phyloP scores from a whole-genome alignment of 2,329 filamentous ascomycete genomes.

The Sporothrix humicola region DNA sequence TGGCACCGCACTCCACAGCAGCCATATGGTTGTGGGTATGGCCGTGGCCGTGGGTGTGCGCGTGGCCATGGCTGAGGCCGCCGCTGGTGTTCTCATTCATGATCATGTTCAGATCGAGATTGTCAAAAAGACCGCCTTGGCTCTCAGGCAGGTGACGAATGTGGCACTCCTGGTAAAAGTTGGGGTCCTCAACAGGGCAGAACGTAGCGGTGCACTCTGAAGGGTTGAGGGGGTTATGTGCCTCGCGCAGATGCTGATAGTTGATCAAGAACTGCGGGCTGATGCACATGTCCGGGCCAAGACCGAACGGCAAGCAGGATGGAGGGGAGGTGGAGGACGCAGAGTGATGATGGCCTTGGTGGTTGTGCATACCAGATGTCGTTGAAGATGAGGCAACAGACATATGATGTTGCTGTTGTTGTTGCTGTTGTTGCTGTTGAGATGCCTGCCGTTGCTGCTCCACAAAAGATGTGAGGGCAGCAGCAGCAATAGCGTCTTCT shows the following conservation, averaged over 20 bases:
- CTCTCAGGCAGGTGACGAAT: constrained; percentile 31
- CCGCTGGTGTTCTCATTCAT: constrained; percentile 5
- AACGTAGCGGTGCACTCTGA: constrained; percentile 33
- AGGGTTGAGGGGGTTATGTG: constrained; percentile 38
- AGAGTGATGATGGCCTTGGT: constrained; percentile 25
- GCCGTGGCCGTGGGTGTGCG: constrained; percentile 17
- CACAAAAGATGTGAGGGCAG: constrained; percentile 36
- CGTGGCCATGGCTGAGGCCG: constrained; percentile 17
- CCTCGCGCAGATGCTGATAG: constrained; percentile 37
- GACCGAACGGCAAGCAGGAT: constrained; percentile 27
- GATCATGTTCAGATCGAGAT: constrained; percentile 32
- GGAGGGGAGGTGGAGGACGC: background rate
- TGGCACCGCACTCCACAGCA: constrained; percentile 37
- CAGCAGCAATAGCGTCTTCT: constrained; percentile 38
- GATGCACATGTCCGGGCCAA: constrained; percentile 36
- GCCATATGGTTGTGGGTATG: constrained; percentile 20
- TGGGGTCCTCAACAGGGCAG: constrained; percentile 39
- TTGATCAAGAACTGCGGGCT: constrained; percentile 39
- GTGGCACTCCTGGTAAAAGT: constrained; percentile 39
- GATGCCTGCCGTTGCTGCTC: constrained; percentile 25
- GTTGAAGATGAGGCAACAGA: constrained; percentile 11
- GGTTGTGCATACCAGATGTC: background rate
- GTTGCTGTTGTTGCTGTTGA: constrained; percentile 29
- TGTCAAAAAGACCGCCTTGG: constrained; percentile 32
- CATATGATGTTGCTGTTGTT: constrained; percentile 20